These are phyloP conservation scores for Neurospora discreta DNA, from an alignment of 495 filamentous ascomycete species.

Conservation along the genomic window DNA sequence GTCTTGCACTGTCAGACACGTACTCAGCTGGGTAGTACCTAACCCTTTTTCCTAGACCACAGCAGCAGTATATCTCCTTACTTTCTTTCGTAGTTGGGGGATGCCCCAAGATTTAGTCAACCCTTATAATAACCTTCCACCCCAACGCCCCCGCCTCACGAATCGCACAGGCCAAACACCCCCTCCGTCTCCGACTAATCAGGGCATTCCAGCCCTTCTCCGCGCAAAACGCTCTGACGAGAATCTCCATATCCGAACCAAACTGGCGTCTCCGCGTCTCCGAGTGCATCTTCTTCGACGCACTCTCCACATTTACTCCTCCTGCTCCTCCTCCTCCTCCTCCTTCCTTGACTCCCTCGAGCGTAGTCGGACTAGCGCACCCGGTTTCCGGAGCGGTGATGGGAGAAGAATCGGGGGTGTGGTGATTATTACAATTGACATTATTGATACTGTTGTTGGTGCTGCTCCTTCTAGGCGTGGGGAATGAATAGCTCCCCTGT, in stretches of 20 bases:
- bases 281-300: constrained; percentile 35
- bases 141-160: constrained; percentile 58
- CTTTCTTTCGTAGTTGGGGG: not conserved
- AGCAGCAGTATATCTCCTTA: not conserved
- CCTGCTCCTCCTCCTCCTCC: not conserved
- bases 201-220: constrained; percentile 58
- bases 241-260: constrained; percentile 48
- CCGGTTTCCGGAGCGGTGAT: not conserved
- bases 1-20: not conserved
- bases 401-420: not conserved
- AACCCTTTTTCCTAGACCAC: not conserved
- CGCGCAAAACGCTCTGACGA: constrained; percentile 59
- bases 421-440: not conserved
- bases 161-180: constrained; percentile 57
- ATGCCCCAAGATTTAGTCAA: constrained; percentile 28
- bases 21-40: not conserved
- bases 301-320: constrained; percentile 12
- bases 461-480: not conserved
- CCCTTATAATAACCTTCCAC: constrained; percentile 52
- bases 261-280: constrained; percentile 41
- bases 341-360: not conserved
- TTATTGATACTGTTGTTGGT: not conserved
- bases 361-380: not conserved
- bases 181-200: constrained; percentile 50
- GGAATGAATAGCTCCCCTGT: constrained; percentile 11